Evolutionary conservation across 257 asterid species (phyloP).

Genomic region (Ehretia macrophylla): DNA sequence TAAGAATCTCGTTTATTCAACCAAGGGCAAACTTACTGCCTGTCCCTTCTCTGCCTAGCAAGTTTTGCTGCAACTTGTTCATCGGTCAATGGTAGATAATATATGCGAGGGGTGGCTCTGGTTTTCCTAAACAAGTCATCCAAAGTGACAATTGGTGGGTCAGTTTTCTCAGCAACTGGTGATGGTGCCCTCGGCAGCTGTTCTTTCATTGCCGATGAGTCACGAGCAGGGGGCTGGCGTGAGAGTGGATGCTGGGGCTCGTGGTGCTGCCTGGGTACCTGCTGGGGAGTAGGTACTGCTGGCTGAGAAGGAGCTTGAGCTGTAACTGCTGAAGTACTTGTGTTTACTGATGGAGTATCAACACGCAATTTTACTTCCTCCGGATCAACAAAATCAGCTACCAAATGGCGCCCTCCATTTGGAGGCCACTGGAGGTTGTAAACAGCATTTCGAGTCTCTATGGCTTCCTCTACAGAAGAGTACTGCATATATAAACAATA

Average conservation of each 20-base stretch:
- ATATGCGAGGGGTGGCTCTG: constrained; percentile 33
- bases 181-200: constrained; percentile 6
- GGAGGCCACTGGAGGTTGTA: constrained; percentile 38
- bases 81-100: constrained; percentile 35
- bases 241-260: constrained; percentile 14
- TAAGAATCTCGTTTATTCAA: neutral
- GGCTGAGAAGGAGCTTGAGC: constrained; percentile 14
- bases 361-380: constrained; percentile 27
- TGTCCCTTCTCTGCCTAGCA: neutral
- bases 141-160: constrained; percentile 23
- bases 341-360: constrained; percentile 8
- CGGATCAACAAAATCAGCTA: constrained; percentile 38
- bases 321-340: constrained; percentile 9
- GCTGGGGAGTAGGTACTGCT: constrained; percentile 13
- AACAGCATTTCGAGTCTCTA: constrained; percentile 29
- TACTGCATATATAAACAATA: constrained; percentile 16
- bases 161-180: constrained; percentile 16
- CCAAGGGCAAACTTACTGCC: neutral
- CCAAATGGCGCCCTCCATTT: constrained; percentile 33
- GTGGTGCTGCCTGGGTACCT: constrained; percentile 6
- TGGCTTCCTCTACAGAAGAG: constrained; percentile 33
- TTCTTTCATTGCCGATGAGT: constrained; percentile 13
- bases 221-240: constrained; percentile 15
- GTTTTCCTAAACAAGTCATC: constrained; percentile 38
- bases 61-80: constrained; percentile 30